Evolutionary conservation across 179 eudicot species (phyloP).

Genomic region (Nepenthes alata): DNA sequence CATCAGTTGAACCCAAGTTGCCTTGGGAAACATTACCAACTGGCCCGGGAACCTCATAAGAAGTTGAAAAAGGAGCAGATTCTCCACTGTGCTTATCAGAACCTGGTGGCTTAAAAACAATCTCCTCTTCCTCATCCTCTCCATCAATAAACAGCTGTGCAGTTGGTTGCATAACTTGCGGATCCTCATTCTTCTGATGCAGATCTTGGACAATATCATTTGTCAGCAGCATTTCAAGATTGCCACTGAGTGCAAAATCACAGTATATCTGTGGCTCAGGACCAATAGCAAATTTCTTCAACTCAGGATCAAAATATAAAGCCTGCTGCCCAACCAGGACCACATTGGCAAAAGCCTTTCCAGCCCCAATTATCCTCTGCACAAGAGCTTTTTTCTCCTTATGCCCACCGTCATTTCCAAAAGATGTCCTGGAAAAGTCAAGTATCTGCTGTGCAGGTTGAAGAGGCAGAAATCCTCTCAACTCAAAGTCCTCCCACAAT

Average conservation of each 20-base stretch:
- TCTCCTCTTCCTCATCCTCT: slow-evolving; percentile 92
- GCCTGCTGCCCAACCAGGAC: slow-evolving; percentile 49
- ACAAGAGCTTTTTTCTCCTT: slow-evolving; percentile 61
- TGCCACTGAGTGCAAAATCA: slow-evolving; percentile 16
- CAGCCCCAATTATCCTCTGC: slow-evolving; percentile 82
- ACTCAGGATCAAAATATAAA: slow-evolving; percentile 44
- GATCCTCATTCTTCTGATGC: slow-evolving; percentile 12
- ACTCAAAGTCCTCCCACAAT: slow-evolving; percentile 79
- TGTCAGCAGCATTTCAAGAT: slow-evolving; percentile 13
- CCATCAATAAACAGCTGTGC: slow-evolving; percentile 28
- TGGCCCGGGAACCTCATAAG: slow-evolving; percentile 26
- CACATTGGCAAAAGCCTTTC: slow-evolving; percentile 55
- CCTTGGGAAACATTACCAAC: slow-evolving; percentile 17
- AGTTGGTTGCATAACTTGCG: slow-evolving; percentile 14
- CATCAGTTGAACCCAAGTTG: slow-evolving; percentile 25
- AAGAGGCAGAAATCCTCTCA: slow-evolving; percentile 87
- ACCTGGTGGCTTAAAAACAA: slow-evolving; percentile 71
- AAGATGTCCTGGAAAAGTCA: slow-evolving; percentile 66
- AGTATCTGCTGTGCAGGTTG: slow-evolving; percentile 69
- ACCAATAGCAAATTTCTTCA: slow-evolving; percentile 54
- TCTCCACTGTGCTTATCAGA: slow-evolving; percentile 39
- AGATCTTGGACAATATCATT: slow-evolving; percentile 18
- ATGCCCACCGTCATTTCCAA: slow-evolving; percentile 39
- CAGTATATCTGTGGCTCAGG: slow-evolving; percentile 30
- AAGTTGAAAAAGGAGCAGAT: slow-evolving; percentile 15